Evolutionary conservation across 768 basidiomycete species (phyloP), one percentile per base, ranked within the genome.

Genomic region (Cantharellus anzutake): DNA sequence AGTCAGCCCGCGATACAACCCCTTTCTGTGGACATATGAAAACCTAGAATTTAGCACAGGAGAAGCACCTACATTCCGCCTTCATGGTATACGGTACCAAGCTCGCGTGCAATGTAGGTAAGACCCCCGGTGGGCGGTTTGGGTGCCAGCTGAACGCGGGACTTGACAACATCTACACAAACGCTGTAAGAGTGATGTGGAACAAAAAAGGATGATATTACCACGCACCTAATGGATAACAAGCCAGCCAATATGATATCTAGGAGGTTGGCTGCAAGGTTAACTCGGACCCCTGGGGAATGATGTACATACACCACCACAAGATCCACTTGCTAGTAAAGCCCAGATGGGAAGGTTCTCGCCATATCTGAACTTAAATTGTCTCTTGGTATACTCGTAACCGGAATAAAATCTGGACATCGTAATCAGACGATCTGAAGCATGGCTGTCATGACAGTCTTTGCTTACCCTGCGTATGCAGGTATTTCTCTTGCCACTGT

Each of bases 401-500:
- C 82, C 80, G 52, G 81, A 73, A 67, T 86, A 86, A 64, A 86
- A 87, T 56, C 84, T 87, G n/a, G 44, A 44, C 41, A 58, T 40
- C 20, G 20, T 29, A 1, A 29, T 29, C 20, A 29, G 20, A 29
- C 20, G 20, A 29, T 29, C 20, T 29, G 20, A 29, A 29, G 20
- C 20, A 29, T 29, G 20, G 20, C 20, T 29, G 56, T 2, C 14
- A 41, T 2, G 5, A 63, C 35, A 37, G 35, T 11, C 11, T 63
- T 58, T 40, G 74, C 80, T 61, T 64, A 86, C 81, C 86, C 91
- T 40, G 93, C 92, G 68, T 97, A 97, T 4, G 92, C 94, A 2
- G 96, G 96, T 41, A 98, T 91, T 70, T 99, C 96, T 64, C 93
- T 77, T 0, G 82, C 81, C 20, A 97, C 80, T 0, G 96, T 98